Evolutionary conservation across 345 rosid genomes (phyloP).

Genomic region (Acer negundo): DNA sequence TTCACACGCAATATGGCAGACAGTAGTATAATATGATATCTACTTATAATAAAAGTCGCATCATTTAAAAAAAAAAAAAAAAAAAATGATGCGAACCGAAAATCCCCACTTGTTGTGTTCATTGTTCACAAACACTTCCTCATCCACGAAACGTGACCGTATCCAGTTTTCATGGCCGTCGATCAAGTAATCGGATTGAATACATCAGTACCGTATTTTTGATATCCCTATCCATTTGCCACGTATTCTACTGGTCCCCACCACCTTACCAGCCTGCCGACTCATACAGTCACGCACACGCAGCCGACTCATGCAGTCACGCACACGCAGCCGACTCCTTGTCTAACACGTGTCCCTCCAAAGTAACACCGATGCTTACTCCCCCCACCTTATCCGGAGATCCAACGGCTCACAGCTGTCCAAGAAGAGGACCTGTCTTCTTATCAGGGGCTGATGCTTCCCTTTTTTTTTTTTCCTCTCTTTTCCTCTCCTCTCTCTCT

Average conservation of each 20-base stretch:
- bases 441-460: too few species aligned
- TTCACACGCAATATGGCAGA: background rate
- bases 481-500: too few species aligned
- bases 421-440: too few species aligned
- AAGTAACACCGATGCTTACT: background rate
- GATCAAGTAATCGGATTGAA: background rate
- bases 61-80: background rate
- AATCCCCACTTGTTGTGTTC: background rate
- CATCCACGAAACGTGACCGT: background rate
- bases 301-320: background rate
- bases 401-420: slow-evolving; percentile 11
- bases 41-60: background rate
- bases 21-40: background rate
- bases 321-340: background rate
- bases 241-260: background rate
- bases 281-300: background rate
- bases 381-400: background rate
- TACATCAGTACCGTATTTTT: background rate
- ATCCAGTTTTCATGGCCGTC: background rate
- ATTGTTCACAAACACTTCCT: background rate
- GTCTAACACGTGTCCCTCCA: background rate
- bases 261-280: background rate
- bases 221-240: background rate
- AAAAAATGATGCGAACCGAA: background rate
- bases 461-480: background rate